Base-by-base conservation (phyloP, 306 rosid genomes). In the Cicer arietinum region DNA sequence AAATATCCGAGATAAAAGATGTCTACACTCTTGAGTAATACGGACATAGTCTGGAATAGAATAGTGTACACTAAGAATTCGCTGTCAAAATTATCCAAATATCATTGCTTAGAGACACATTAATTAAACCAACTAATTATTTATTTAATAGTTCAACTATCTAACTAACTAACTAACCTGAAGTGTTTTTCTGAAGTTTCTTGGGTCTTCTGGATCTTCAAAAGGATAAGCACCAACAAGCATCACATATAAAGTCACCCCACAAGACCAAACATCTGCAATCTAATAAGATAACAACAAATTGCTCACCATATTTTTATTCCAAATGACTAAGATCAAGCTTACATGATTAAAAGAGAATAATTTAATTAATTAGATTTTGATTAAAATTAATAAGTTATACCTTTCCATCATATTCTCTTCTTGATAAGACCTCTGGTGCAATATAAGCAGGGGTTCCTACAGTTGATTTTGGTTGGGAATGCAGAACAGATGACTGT, bases 181-280 rank as follows among this genome's bases (percentile, higher is more conserved):
- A 68, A 95, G 99, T 77, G 99, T 92, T 84, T 92, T 92, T 86
- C 94, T 90, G 83, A 92, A 92, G 84, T 95, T 95, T 77, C 74
- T 92, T 10, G 99, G 97, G 74, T 95, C 96, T 74, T 90, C 96
- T 42, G 97, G 94, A 83, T 95, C 99, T 90, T 95, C 99, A 58
- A 95, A 95, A 78, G 99, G 99, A 90, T 95, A 95, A 76, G 93
- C 98, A 3, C 99, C 99, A 77, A 90, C 99, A 73, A 95, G 86
- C 99, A 95, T 95, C 82, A 95, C 99, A 83, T 95, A 95, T 44
- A 95, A 82, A 59, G 99, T 95, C 82, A 95, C 99, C 83, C 97
- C 99, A 88, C 99, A 95, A 58, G 98, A 92, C 99, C 99, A 95
- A 82, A 95, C 99, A 90, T 95, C 99, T 73, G 99, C 98, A 67